phyloP scores from a whole-genome alignment of 495 filamentous ascomycete genomes.

The Saxophila tyrrhenica region DNA sequence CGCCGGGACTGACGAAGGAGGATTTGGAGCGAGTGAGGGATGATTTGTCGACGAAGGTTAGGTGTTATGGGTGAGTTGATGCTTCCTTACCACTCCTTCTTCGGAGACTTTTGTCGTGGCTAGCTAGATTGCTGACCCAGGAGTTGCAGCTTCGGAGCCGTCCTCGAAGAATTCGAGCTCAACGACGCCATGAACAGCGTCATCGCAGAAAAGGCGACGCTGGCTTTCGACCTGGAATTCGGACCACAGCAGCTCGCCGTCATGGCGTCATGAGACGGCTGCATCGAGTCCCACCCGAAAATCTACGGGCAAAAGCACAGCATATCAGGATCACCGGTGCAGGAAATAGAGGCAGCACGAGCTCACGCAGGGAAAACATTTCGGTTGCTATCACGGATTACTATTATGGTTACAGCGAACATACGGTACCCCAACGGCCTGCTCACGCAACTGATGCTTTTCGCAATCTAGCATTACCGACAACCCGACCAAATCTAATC shows the following conservation, averaged over 20 bases:
- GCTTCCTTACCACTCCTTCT: slow-evolving; percentile 6
- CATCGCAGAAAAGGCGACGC: slow-evolving; percentile 42
- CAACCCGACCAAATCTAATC: no score
- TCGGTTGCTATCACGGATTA: neutral
- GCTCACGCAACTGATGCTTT: no score
- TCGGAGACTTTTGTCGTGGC: neutral
- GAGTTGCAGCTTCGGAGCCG: slow-evolving; percentile 60
- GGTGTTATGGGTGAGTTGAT: slow-evolving; percentile 93
- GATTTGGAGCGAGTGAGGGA: slow-evolving; percentile 66
- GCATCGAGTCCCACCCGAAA: no score
- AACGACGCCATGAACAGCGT: slow-evolving; percentile 70
- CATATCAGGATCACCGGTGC: no score
- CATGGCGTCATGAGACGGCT: neutral
- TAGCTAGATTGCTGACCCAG: no score
- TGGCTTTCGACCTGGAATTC: neutral
- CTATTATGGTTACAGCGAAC: no score
- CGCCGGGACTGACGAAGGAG: slow-evolving; percentile 47
- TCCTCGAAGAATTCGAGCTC: slow-evolving; percentile 80
- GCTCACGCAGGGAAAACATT: no score
- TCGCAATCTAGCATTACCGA: no score
- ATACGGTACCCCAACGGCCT: no score
- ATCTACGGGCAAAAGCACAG: no score
- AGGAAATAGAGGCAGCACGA: no score
- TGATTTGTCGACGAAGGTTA: slow-evolving; percentile 64
- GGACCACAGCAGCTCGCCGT: neutral